Percentiles rank a stretch among this genome's conserved stretches.
Evolutionary conservation across 2,329 filamentous ascomycete species (phyloP).

Genomic region (Lecanicillium sp.): DNA sequence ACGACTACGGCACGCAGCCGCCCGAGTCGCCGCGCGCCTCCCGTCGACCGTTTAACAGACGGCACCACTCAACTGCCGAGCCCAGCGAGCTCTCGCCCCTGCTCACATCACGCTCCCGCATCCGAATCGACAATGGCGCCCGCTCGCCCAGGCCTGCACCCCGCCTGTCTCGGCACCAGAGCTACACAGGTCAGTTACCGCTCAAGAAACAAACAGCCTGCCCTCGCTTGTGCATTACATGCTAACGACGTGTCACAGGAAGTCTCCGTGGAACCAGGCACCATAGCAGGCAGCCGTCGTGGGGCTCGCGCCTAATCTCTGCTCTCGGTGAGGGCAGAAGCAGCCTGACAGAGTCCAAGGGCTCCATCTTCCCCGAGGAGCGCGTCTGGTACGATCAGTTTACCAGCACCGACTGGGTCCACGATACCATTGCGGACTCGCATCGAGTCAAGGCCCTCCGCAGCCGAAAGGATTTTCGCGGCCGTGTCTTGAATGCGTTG

Average conservation of each 20-base stretch:
- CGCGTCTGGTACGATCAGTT: conserved; percentile 99
- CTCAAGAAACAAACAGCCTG: too few relatives aligned
- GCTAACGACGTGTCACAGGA: conserved; percentile 23
- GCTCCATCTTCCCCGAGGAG: conserved; percentile 67
- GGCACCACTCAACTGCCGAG: conserved; percentile 25
- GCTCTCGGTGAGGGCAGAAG: conserved; percentile 54
- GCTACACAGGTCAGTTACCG: conserved; percentile 34
- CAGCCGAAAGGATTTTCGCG: conserved; percentile 74
- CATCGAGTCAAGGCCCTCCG: conserved; percentile 80
- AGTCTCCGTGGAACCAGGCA: conserved; percentile 36
- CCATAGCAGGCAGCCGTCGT: conserved; percentile 54
- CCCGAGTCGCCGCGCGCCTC: conserved; percentile 28
- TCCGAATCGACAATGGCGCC: conserved; percentile 34
- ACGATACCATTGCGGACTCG: conserved; percentile 92
- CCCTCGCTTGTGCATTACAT: background rate
- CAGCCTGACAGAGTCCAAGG: conserved; percentile 57
- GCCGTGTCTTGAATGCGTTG: conserved; percentile 68
- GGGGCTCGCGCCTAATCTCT: conserved; percentile 54
- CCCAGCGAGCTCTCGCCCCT: conserved; percentile 41
- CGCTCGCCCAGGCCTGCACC: conserved; percentile 23
- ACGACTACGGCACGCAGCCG: conserved; percentile 21
- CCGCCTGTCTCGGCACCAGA: conserved; percentile 35
- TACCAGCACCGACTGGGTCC: conserved; percentile 96
- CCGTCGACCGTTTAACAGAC: conserved; percentile 23
- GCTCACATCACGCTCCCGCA: conserved; percentile 35